phyloP scores from a whole-genome alignment of 1,284 basidiomycete species.

The Fistulina hepatica region DNA sequence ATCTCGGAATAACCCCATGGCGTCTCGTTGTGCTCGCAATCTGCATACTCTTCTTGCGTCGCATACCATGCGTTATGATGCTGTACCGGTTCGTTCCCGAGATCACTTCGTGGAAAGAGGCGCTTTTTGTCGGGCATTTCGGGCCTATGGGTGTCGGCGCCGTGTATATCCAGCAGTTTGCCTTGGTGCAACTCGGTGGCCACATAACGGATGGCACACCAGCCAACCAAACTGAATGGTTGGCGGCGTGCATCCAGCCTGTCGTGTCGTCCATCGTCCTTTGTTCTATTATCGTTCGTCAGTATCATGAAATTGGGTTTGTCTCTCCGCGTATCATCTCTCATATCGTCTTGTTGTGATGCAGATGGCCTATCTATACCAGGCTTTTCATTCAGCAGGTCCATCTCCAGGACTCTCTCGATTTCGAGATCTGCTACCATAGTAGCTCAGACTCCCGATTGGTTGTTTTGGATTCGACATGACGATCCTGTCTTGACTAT shows the following conservation, averaged over 20 bases:
- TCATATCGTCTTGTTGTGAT: too few species aligned
- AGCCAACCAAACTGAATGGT: slow-evolving; percentile 52
- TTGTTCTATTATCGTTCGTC: slow-evolving; percentile 72
- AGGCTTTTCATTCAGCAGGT: slow-evolving; percentile 66
- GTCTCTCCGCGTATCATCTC: slow-evolving; percentile 3
- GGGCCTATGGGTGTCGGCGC: slow-evolving; percentile 27
- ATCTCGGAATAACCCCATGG: slow-evolving; percentile 63
- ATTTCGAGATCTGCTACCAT: not conserved
- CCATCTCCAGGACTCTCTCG: slow-evolving; percentile 24
- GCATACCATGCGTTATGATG: slow-evolving; percentile 65
- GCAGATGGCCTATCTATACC: slow-evolving; percentile 82
- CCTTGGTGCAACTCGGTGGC: slow-evolving; percentile 51
- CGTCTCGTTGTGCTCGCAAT: slow-evolving; percentile 61
- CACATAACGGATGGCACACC: slow-evolving; percentile 45
- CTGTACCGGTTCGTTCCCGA: slow-evolving; percentile 81
- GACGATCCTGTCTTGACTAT: too few species aligned
- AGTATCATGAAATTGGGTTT: slow-evolving; percentile 20
- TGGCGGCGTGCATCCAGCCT: slow-evolving; percentile 63
- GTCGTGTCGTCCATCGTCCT: slow-evolving; percentile 81
- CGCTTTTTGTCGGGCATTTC: slow-evolving; percentile 82
- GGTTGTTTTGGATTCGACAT: too few species aligned
- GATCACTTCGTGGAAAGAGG: slow-evolving; percentile 68
- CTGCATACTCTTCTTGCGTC: slow-evolving; percentile 56
- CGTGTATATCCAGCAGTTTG: slow-evolving; percentile 44
- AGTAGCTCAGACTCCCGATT: too few species aligned